Base-by-base conservation (phyloP, 225 moss, liverwort and hornwort genomes). In the Pseudoscleropodium purum region DNA sequence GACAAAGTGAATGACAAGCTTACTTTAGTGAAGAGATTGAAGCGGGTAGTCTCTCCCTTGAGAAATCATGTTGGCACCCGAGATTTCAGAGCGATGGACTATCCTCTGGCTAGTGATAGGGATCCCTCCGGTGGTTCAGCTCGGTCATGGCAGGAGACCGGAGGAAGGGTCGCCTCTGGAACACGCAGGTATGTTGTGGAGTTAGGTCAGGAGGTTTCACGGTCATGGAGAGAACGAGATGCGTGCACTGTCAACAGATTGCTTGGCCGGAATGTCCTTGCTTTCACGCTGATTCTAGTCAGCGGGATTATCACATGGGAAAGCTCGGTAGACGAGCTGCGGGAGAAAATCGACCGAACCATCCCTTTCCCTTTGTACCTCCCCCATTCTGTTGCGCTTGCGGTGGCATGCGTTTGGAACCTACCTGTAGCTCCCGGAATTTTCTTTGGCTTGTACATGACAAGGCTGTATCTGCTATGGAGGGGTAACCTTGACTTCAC, bases 351-450 rank as follows among this genome's bases (percentile, higher is more conserved):
- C 23, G 73, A 91, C 65, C 87, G 33, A 43, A 91, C 94, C 27
- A 91, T 91, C 83, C 61, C 95, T 77, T 98, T 98, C 90, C 98
- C 98, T 54, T 88, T 98, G 73, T 94, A 92, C 54, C 74, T 98
- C 18, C 94, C 96, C 2, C 90, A 91, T 20, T 92, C 96, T 7
- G 91, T 89, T 17, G 92, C 93, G 8, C 90, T 96, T 20, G 94
- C 96, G 15, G 91, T 90, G 56, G 96, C 96, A 26, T 95, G 93
- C 83, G 92, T 92, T 36, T 95, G 95, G 92, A 90, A 92, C 92
- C 41, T 91, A 52, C 86, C 91, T 34, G 93, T 91, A 21, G 87
- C 82, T 73, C 89, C 94, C 20, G 91, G 92, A 30, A 94, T 91
- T 89, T 89, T 94, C 66, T 31, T 86, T 33, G 95, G 91, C 95